Evolutionary conservation across 306 rosid species (phyloP), one percentile per base, ranked within the genome.

Genomic region (Abrus precatorius): DNA sequence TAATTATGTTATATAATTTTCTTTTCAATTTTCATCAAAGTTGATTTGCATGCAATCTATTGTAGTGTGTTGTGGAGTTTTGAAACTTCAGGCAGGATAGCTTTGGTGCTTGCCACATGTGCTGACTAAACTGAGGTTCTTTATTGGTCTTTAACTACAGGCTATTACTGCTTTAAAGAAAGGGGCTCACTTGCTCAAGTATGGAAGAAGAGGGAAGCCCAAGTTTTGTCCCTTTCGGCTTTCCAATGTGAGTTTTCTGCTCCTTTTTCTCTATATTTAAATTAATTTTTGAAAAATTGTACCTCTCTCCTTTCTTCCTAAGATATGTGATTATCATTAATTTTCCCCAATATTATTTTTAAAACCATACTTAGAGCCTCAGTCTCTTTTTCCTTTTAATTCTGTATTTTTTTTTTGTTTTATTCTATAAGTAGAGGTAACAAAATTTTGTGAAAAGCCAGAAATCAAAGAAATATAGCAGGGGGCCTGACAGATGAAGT

Each of bases 201-300:
- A 95, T 77, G 99, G 98, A 81, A 93, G 99, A 87, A 92, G 99
- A 81, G 99, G 99, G 61, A 96, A 92, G 82, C 99, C 98, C 84
- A 96, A 96, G 82, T 92, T 88, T 86, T 96, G 99, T 72, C 98
- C 97, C 52, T 93, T 96, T 74, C 94, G 97, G 45, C 98, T 96
- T 84, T 96, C 99, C 61, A 96, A 93, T 86, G 99, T 96, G 83
- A 92, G 98, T 69, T 77, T 84, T 45, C 62, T 75, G 34, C 34
- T 80, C 61, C 10, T 80, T 78, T 64, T 63, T 36, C 40, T 20
- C 29, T 69, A 63, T 53, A 80, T 74, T 56, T 4, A 65, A 49
- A 55, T 75, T 65, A 59, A 53, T 57, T 77, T 20, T 34, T 29
- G 11, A 74, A 12, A 62, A 67, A 49, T 52, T 68, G 62, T 14